Percentiles rank a stretch among this genome's conserved stretches.
phyloP scores from a whole-genome alignment of 176 grass and related monocot genomes.

The Lolium multiflorum region DNA sequence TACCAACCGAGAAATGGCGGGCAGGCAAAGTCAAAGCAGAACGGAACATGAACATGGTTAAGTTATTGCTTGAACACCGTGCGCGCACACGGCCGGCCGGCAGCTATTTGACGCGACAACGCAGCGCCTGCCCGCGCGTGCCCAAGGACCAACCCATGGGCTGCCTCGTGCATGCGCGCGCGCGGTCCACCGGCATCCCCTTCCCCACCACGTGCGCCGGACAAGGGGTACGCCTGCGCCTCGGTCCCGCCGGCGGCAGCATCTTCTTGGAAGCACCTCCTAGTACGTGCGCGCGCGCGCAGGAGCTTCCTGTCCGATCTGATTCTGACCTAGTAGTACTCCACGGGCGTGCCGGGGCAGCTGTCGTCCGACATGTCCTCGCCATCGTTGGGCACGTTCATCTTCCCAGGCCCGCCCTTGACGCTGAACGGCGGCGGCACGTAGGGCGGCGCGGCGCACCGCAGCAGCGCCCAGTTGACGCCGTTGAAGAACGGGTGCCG shows the following conservation, averaged over 20 bases:
- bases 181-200: too few relatives aligned
- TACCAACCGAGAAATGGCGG: not conserved
- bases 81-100: conserved; percentile 11
- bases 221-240: not conserved
- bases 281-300: not conserved
- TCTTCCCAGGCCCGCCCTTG: not conserved
- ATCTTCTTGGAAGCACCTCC: conserved; percentile 14
- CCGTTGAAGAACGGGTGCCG: conserved; percentile 78
- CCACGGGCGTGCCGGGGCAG: conserved; percentile 72
- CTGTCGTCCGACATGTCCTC: conserved; percentile 62
- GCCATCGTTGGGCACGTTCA: not conserved
- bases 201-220: not conserved
- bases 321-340: conserved; percentile 60
- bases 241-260: not conserved
- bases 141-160: not conserved
- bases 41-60: not conserved
- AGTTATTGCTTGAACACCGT: conserved; percentile 41
- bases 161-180: conserved; percentile 41
- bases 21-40: not conserved
- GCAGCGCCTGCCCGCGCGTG: conserved; percentile 19
- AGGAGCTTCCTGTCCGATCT: conserved; percentile 16
- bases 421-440: conserved; percentile 61
- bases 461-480: conserved; percentile 90
- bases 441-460: conserved; percentile 70
- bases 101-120: conserved; percentile 47